phyloP scores from a whole-genome alignment of 768 basidiomycete genomes.

The Naganishia randhawae region DNA sequence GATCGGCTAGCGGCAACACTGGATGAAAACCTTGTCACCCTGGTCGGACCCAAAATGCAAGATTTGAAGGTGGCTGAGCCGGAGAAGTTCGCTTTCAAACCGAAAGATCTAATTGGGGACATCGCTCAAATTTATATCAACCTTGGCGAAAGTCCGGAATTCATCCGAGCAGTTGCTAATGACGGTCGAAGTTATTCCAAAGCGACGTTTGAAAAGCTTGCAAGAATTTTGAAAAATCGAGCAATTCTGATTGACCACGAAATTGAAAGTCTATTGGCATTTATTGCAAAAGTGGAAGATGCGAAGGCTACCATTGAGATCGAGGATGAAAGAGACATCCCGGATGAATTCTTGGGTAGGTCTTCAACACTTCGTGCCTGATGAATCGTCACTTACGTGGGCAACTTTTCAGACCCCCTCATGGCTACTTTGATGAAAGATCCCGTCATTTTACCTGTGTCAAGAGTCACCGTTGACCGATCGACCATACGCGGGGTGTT shows the following conservation, averaged over 20 bases:
- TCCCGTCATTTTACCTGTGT: slow-evolving; percentile 84
- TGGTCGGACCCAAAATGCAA: slow-evolving; percentile 82
- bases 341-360: slow-evolving; percentile 90
- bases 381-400: slow-evolving; percentile 10
- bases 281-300: slow-evolving; percentile 79
- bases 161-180: slow-evolving; percentile 80
- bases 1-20: slow-evolving; percentile 80
- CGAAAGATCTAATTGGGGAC: slow-evolving; percentile 73
- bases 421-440: slow-evolving; percentile 93
- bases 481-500: slow-evolving; percentile 92
- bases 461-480: slow-evolving; percentile 72
- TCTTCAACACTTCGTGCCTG: slow-evolving; percentile 19
- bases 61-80: slow-evolving; percentile 79
- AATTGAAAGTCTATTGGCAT: slow-evolving; percentile 63
- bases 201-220: slow-evolving; percentile 75
- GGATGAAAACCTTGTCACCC: slow-evolving; percentile 83
- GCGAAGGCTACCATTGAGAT: slow-evolving; percentile 67
- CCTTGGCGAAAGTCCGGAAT: slow-evolving; percentile 71
- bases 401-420: slow-evolving; percentile 63
- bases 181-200: slow-evolving; percentile 89
- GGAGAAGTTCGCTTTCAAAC: slow-evolving; percentile 85
- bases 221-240: slow-evolving; percentile 61
- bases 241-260: slow-evolving; percentile 73
- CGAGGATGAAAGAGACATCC: slow-evolving; percentile 82
- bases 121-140: slow-evolving; percentile 88